Evolutionary conservation across 768 basidiomycete genomes (phyloP), one percentile per base, ranked within the genome.

Genomic region (Trametopsis cervina): DNA sequence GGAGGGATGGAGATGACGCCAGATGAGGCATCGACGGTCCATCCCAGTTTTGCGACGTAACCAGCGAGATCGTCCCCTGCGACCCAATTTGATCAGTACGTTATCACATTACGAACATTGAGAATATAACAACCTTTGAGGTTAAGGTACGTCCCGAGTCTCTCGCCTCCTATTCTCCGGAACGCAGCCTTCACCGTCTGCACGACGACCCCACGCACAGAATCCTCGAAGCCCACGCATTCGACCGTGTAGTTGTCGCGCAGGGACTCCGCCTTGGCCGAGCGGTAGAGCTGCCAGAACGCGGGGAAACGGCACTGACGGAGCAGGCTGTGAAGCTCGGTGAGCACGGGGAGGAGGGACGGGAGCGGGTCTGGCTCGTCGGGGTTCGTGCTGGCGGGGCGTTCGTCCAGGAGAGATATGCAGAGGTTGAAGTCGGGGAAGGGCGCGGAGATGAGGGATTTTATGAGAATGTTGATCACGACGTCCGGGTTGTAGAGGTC

Each of bases 401-500:
- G 78, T 55, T 92, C 90, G 51, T 91, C 88, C 33, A 94, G 73
- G n/a, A 99, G 77, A 41, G 94, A 89, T 56, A 95, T 79, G 59
- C 89, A 94, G 54, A 98, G 86, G 59, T 89, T 86, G 71, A 95
- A 99, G 63, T 99, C 95, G 48, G 94, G 89, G 39, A 85, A 76
- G 26, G 92, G 90, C 42, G 84, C 75, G 1, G 89, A 80, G 35
- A 89, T 83, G 49, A 96, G 76, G 22, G 92, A 77, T 72, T 94
- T 94, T 64, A 94, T 77, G 62, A 99, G 87, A 66, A 97, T 89
- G 71, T 96, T 90, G 65, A 94, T 76, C 57, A 93, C 87, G 18
- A 94, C 88, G 62, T 95, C 91, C 1, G 90, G 80, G 67, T 95
- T 95, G 68, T 89, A 88, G 21, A 95, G 77, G 63, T 89, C 84